Base-by-base conservation (phyloP, 805 yeast genomes). In the Kazachstania martiniae region DNA sequence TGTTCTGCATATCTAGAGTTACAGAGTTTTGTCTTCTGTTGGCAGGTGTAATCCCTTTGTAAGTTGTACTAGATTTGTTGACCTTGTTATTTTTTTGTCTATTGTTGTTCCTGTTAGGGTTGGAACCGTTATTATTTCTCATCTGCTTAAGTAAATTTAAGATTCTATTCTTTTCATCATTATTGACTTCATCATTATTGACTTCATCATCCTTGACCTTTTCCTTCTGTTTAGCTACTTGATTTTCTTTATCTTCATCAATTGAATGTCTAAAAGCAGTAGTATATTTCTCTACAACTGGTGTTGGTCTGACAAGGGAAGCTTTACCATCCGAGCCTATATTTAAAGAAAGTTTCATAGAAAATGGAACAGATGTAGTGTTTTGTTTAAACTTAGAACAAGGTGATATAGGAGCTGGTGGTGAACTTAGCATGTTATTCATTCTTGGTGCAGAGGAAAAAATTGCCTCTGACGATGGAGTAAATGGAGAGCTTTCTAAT, bases 311-410 rank as follows among this genome's bases (percentile, higher is more conserved):
- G 7, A 44, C 43, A 30, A 56, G 53, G 4, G 48, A 33, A 5
- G 61, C 61, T 27, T 51, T 56, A n/a, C 61, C 61, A 29, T 53
- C 46, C 14, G 49, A 40, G 12, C 55, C 56, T 17, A 56, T 41
- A 18, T 47, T 48, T 21, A 56, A 37, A 3, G 52, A 43, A 13
- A 56, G 42, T 23, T 46, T 52, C n/a, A 39, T 12, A 7, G 43
- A 40, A n/a, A n/a, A n/a, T n/a, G n/a, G n/a, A n/a, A n/a, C n/a
- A n/a, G n/a, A n/a, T n/a, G 22, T 19, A 19, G 8, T 19, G 10
- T 19, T 8, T 19, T 19, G 8, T 19, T 10, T 12, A 4, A 27
- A 18, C 19, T 17, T 26, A 18, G 28, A 29, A 12, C 28, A 16
- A 7, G 33, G 25, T 2, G 35, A 28, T n/a, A 27, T 31, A 2